Evolutionary conservation across 257 asterid genomes (phyloP), one percentile per base, ranked within the genome.

Genomic region (Echites panduratus): DNA sequence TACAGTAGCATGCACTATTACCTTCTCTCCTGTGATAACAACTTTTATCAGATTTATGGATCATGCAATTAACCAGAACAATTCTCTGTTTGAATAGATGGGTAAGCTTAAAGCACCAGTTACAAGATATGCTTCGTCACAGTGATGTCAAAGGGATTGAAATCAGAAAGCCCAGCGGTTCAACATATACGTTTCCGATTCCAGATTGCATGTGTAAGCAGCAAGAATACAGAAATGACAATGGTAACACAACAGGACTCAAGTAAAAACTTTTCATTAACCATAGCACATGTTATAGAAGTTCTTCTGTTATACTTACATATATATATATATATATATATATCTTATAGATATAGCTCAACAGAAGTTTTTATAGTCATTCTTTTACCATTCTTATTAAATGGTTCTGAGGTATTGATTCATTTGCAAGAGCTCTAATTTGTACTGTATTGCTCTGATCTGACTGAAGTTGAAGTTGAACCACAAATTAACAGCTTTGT

Each of bases 151-250:
- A 94, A 85, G 99, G 99, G 54, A 72, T 74, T 16, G 98, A 94
- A 84, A 68, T 83, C 72, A 88, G 89, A 79, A 94, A 94, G 76
- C 85, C 93, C 65, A 80, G 92, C 47, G 75, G 76, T 82, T 94
- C 99, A 8, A 90, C 92, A 11, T 94, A 91, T 85, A 92, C 89
- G 80, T 82, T 80, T 79, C 98, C 99, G 14, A 87, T 89, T 91
- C 99, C 99, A 1, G 99, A 94, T 75, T 94, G 99, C 87, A 91
- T 94, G 99, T 91, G 98, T 72, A 82, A 84, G 67, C 89, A 77
- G 72, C 76, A 83, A 50, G 90, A 83, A 29, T 44, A 68, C 12
- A 79, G 43, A 74, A 49, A 49, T 66, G 88, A 84, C 52, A 62
- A 75, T 63, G 80, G 84, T 79, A 89, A 85, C 87, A 73, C 81